Base-by-base conservation (phyloP, 31 red algal species). In the Endocladia muricata region DNA sequence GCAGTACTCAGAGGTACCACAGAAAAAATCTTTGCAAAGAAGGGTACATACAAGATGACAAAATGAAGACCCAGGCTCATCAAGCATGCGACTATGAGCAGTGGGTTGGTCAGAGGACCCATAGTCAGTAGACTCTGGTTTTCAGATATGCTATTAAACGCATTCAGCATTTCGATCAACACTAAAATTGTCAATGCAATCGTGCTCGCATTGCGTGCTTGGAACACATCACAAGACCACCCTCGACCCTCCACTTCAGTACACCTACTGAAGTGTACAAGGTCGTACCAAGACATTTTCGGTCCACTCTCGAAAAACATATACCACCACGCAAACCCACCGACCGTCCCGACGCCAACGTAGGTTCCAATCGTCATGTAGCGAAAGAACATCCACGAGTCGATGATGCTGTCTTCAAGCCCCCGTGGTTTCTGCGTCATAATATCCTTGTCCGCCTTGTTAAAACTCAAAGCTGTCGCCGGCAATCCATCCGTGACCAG, bases 401-500 rank as follows among this genome's bases (percentile, higher is more conserved):
- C 84, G 21, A 98, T 85, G 34, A 98, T 88, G 54, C 81, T 86
- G 29, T 94, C 95, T 9, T 94, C 57, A 34, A 87, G 61, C 28
- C 88, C 78, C 35, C 95, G 86, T 29, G 95, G 95, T 60, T 89
- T 84, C 36, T 94, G 91, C 17, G 73, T 76, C 95, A 98, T 98
- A 33, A 94, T 88, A 78, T 94, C 78, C 39, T 79, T 78, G 23
- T 90, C 86, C 34, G 91, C 77, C 48, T 83, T 81, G 67, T 98
- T 98, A 52, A 98, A 98, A 56, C 87, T 92, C 3, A 98, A 74
- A 15, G 94, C 94, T 11, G 94, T 97, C 17, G 94, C 94, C 15
- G 95, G 95, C 0, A 99, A 73, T 41, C 96, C 96, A 65, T 99
- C 97, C 1, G 92, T 96, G 19, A 99, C 84, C n/a, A 99, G 59